These are phyloP conservation scores for Hypoxylon sp. DNA, from an alignment of 2,329 filamentous ascomycete species.

Conservation along the genomic window DNA sequence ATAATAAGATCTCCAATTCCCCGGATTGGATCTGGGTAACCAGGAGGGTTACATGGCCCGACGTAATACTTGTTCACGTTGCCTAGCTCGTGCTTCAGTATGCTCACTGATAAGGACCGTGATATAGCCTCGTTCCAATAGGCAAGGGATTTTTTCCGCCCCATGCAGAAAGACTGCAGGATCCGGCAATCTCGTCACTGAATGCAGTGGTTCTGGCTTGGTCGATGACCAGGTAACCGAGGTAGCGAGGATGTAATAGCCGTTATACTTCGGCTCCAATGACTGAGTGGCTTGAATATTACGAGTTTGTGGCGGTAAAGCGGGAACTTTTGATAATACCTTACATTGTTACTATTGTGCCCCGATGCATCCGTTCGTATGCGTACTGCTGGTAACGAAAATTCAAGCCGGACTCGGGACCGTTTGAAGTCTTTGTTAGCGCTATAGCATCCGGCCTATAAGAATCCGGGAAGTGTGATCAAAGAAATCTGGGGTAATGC, in stretches of 20 bases:
- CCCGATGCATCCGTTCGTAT: background rate
- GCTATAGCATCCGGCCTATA: slow-evolving; percentile 15
- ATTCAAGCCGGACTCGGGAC: background rate
- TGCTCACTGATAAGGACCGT: slow-evolving; percentile 16
- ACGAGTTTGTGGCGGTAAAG: slow-evolving; percentile 10
- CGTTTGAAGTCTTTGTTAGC: slow-evolving; percentile 11
- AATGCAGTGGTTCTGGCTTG: slow-evolving; percentile 6
- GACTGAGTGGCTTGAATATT: background rate
- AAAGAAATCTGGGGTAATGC: slow-evolving; percentile 35
- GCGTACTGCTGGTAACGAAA: too few species aligned
- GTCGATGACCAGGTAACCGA: slow-evolving; percentile 19
- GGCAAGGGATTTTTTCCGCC: slow-evolving; percentile 17
- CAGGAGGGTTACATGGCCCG: slow-evolving; percentile 40
- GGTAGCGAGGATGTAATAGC: slow-evolving; percentile 1
- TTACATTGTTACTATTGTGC: background rate
- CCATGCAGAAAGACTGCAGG: slow-evolving; percentile 3
- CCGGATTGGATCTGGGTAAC: slow-evolving; percentile 36
- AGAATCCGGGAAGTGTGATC: slow-evolving; percentile 10
- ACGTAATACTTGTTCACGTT: slow-evolving; percentile 27
- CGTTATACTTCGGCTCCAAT: background rate
- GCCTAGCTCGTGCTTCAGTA: slow-evolving; percentile 24
- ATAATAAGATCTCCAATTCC: slow-evolving; percentile 29
- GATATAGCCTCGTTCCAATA: slow-evolving; percentile 18
- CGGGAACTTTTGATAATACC: slow-evolving; percentile 3
- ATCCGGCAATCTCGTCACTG: slow-evolving; percentile 31